These are phyloP conservation scores for Hibiscus syriacus DNA, from an alignment of 345 rosid genomes.

Conservation along the genomic window DNA sequence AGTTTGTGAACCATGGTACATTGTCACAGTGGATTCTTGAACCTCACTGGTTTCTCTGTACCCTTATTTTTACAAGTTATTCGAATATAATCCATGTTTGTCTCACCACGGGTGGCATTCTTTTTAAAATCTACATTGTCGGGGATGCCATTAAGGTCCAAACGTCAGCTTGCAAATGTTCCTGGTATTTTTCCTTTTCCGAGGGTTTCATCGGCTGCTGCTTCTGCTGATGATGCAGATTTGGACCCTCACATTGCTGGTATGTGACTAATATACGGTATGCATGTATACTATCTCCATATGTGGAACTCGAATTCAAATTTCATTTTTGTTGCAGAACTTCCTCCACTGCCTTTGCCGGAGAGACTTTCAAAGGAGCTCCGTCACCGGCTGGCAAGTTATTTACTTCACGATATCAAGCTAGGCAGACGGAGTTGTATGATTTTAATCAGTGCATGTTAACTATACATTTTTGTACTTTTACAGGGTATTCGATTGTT, in stretches of 20 bases:
- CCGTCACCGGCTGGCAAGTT: conserved; percentile 51
- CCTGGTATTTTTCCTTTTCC: conserved; percentile 62
- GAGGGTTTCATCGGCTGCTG: conserved; percentile 81
- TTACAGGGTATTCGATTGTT: conserved; percentile 69
- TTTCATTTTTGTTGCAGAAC: conserved; percentile 41
- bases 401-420: not conserved
- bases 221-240: conserved; percentile 78
- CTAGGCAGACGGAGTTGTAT: not conserved
- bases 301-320: too few relatives aligned
- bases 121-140: conserved; percentile 70
- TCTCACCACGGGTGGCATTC: conserved; percentile 59
- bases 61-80: not conserved
- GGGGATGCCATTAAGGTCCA: conserved; percentile 80
- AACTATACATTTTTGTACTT: not conserved
- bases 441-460: not conserved
- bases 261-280: conserved; percentile 18
- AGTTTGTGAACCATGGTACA: conserved; percentile 91
- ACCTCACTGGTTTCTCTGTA: not conserved
- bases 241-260: conserved; percentile 74
- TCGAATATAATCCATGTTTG: conserved; percentile 1
- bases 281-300: too few relatives aligned
- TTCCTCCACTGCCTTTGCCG: conserved; percentile 77
- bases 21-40: not conserved
- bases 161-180: conserved; percentile 43
- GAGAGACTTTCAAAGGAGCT: conserved; percentile 76